Evolutionary conservation across 345 rosid species (phyloP), one percentile per base, ranked within the genome.

Genomic region (Acer yangbiense): DNA sequence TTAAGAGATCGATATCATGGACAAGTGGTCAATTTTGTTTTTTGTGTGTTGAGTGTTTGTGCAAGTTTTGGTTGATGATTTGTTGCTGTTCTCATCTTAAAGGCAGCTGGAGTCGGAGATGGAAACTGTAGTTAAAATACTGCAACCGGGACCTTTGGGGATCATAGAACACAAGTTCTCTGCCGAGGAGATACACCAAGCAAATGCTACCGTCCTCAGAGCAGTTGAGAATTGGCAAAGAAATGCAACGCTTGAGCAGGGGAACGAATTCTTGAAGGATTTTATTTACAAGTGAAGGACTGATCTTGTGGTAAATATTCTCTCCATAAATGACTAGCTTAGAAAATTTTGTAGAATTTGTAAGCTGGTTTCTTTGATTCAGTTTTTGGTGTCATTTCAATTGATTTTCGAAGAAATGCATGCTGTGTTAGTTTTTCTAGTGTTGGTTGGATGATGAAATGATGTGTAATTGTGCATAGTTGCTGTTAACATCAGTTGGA

Each of bases 141-240:
- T 92, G 79, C 97, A 92, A 81, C 98, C 97, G 43, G 99, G 97
- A 61, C 97, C 99, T 11, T 62, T 92, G 80, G 98, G 97, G 63
- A 89, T 92, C 58, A 85, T 91, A 58, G 96, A 95, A 78, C 98
- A 92, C 89, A 91, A 93, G 80, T 95, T 93, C 86, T 86, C 93
- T 1, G 85, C 84, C 2, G 88, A 89, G 81, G 94, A 95, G 85
- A 85, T 95, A 17, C 77, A 71, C 0, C 83, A 85, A 41, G 97
- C 98, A 0, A 88, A 85, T 77, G 94, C 89, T 76, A 81, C 88
- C 4, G 96, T 92, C 46, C 71, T 61, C 14, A 84, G 69, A 79
- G 96, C 97, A 16, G 92, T 95, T 2, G 87, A 85, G 82, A 89
- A 86, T 68, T 93, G 99, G 99, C 76, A 74, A 55, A 86, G 80